phyloP scores from a whole-genome alignment of 1,139 yeast genomes.

The Taiozyma sp. region DNA sequence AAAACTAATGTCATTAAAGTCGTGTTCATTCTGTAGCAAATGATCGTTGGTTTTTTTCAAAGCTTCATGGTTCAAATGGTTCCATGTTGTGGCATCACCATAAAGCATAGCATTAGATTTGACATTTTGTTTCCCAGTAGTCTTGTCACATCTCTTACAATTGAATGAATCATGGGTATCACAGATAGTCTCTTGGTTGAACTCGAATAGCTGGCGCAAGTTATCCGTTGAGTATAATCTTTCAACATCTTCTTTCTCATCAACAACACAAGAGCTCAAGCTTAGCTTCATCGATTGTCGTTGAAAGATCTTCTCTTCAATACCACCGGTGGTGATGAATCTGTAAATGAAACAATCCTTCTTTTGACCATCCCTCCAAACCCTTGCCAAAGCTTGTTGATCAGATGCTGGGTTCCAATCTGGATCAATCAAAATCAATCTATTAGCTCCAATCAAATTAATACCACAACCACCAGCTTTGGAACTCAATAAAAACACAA shows the following conservation, averaged over 20 bases:
- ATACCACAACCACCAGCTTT: conserved; percentile 99
- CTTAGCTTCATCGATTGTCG: conserved; percentile 96
- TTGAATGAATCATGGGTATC: conserved; percentile 93
- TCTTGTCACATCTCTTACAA: conserved; percentile 68
- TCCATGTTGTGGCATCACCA: conserved; percentile 98
- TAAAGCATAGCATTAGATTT: conserved; percentile 87
- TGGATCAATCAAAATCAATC: conserved; percentile 86
- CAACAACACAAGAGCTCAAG: conserved; percentile 93
- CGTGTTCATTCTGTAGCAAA: conserved; percentile 67
- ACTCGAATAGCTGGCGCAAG: conserved; percentile 71
- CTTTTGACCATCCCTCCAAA: conserved; percentile 99
- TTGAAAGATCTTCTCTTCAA: conserved; percentile 94
- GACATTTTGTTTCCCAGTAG: conserved; percentile 56
- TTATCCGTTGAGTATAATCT: conserved; percentile 82
- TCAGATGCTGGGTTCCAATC: conserved; percentile 99
- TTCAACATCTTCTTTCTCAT: conserved; percentile 93
- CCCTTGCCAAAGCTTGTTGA: conserved; percentile 96
- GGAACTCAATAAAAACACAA: conserved; percentile 82
- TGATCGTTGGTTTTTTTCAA: conserved; percentile 69
- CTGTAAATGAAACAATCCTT: conserved; percentile 94
- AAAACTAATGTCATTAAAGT: conserved; percentile 68
- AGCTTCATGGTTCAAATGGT: conserved; percentile 68
- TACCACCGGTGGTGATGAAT: conserved; percentile 90
- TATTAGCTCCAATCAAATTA: conserved; percentile 92
- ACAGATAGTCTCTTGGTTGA: conserved; percentile 62